phyloP scores from a whole-genome alignment of 768 basidiomycete genomes.

The Suillus luteus region DNA sequence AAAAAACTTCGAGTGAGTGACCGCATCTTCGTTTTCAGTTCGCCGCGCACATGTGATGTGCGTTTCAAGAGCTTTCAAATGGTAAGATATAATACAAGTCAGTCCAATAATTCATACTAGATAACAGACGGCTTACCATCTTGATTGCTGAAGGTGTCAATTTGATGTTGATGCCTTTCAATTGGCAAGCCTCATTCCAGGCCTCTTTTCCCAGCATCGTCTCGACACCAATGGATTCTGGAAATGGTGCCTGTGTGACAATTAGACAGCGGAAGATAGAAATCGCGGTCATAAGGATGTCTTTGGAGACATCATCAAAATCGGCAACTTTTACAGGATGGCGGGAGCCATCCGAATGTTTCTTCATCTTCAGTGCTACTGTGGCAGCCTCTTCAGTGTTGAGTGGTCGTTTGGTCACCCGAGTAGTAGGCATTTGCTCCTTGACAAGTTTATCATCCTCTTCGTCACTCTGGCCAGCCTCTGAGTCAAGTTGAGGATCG shows the following conservation, averaged over 20 bases:
- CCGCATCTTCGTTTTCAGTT: not conserved
- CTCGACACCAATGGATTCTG: not conserved
- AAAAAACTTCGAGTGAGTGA: not conserved
- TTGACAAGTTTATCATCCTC: not conserved
- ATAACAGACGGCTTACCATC: not conserved
- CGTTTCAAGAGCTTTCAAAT: not conserved
- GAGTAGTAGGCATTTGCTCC: not conserved
- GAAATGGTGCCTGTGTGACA: not conserved
- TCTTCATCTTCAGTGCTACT: not conserved
- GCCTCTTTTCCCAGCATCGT: not conserved
- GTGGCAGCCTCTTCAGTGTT: not conserved
- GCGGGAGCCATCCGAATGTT: not conserved
- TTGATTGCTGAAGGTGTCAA: not conserved
- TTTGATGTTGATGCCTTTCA: not conserved
- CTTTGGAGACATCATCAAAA: not conserved
- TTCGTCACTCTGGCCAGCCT: not conserved
- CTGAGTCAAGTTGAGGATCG: not conserved
- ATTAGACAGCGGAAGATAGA: not conserved
- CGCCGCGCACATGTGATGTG: not conserved
- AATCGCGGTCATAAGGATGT: not conserved
- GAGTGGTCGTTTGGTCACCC: not conserved
- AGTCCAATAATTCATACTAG: not conserved
- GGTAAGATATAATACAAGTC: constrained; percentile 1
- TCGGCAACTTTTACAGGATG: not conserved
- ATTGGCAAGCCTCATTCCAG: not conserved